phyloP scores from a whole-genome alignment of 352 stramenopile genomes.

The Globisporangium viniferum region DNA sequence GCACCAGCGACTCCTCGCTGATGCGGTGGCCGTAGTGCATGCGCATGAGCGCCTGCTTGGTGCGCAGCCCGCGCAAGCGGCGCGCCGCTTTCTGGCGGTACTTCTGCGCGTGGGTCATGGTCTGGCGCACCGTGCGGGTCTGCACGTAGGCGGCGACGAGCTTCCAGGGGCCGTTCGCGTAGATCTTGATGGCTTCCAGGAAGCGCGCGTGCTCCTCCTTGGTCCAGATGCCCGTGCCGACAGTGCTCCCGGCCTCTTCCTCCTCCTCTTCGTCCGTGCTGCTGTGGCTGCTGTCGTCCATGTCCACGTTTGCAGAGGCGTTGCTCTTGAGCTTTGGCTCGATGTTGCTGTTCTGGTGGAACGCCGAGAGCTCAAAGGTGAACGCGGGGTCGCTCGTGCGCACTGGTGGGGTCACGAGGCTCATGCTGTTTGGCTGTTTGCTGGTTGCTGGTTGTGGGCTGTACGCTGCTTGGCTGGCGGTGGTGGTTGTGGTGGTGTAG shows the following conservation, averaged over 20 bases:
- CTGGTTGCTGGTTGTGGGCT: not conserved
- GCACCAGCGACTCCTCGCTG: conserved; percentile 59
- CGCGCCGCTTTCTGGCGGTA: conserved; percentile 32
- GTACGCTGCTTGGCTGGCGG: not conserved
- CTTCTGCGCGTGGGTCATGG: conserved; percentile 76
- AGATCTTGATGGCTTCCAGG: conserved; percentile 72
- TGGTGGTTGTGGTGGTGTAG: not conserved
- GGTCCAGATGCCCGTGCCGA: conserved; percentile 54
- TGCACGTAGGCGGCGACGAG: conserved; percentile 58
- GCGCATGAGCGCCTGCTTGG: conserved; percentile 70
- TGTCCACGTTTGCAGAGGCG: not conserved
- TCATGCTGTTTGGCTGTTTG: conserved; percentile 6
- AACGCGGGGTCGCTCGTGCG: conserved; percentile 3
- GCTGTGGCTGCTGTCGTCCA: conserved; percentile 5
- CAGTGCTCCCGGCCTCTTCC: conserved; percentile 10
- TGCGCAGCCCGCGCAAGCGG: conserved; percentile 54
- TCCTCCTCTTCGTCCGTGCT: conserved; percentile 8
- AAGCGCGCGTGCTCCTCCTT: conserved; percentile 66
- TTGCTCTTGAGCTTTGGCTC: not conserved
- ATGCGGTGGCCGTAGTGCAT: conserved; percentile 66
- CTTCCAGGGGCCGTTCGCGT: conserved; percentile 67
- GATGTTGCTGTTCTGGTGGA: not conserved
- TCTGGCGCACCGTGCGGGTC: conserved; percentile 70
- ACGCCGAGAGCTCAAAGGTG: conserved; percentile 11
- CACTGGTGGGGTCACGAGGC: conserved; percentile 7